Base-by-base conservation (phyloP, 1,139 yeast species). In the Scheffersomyces lignicola region DNA sequence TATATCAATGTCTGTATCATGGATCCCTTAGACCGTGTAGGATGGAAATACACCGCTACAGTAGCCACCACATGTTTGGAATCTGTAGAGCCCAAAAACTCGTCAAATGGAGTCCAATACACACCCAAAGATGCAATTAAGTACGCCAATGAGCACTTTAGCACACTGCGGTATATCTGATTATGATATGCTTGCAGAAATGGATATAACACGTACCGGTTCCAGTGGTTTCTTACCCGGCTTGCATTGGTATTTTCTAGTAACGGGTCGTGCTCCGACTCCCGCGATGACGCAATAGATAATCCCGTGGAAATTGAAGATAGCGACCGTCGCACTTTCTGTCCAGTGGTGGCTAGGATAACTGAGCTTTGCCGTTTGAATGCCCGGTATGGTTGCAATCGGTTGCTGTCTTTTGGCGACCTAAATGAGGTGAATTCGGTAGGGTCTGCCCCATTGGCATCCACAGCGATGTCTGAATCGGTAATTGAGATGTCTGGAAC, bases 1-100 rank as follows among this genome's bases (percentile, higher is more conserved):
- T 77, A 87, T 30, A 77, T 51, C 15, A 84, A 57, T 7, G 89
- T 79, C 52, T 86, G 89, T 39, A 80, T 75, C 94, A 86, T 86
- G 16, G 87, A 78, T 0, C 96, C 96, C 38, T 78, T 76, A 1
- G 94, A 74, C 35, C 95, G 59, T 3, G 90, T 76, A 0, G 95
- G 92, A 50, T 86, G 94, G 63, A 87, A 86, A 56, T 87, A 87
- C 3, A 86, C 94, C 1, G 87, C 85, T 12, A 83, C 83, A 0
- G 95, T 87, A 16, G 95, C 88, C 6, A 83, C 80, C 48, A 85
- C 74, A 59, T 87, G 96, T 53, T 86, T 87, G 17, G 84, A 80
- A 56, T 84, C 92, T 12, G 87, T 73, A 26, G 65, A 55, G 0
- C 95, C 95, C 34, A 85, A 56, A 2, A 78, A 43, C 14, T 54